Evolutionary conservation across 108 stramenopile genomes (phyloP).

Genomic region (Pseudonitzschia multiseries): DNA sequence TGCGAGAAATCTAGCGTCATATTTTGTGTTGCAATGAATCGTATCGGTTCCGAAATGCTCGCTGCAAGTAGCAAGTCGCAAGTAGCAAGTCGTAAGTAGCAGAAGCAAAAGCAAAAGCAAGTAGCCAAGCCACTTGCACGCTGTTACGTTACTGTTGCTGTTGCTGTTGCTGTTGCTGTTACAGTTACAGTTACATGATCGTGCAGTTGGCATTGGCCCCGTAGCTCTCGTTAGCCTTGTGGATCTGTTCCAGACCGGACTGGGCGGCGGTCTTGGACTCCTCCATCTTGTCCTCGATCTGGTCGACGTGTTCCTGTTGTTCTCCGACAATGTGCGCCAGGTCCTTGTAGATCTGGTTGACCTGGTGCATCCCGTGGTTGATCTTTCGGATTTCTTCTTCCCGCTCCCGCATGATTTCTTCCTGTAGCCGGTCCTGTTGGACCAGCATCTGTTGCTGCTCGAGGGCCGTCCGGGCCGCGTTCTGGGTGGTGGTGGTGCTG

Average conservation of each 20-base stretch:
- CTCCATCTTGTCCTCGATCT: constrained; percentile 86
- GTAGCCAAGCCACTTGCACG: too few relatives aligned
- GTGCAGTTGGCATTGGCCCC: background rate
- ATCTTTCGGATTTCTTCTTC: constrained; percentile 88
- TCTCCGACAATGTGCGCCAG: constrained; percentile 79
- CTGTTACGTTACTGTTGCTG: too few relatives aligned
- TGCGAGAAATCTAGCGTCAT: too few relatives aligned
- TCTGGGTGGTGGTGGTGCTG: constrained; percentile 10
- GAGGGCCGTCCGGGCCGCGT: constrained; percentile 23
- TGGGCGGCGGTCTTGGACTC: constrained; percentile 70
- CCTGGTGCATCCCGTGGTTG: constrained; percentile 85
- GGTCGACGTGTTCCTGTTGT: constrained; percentile 87
- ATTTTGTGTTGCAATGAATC: too few relatives aligned
- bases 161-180: too few relatives aligned
- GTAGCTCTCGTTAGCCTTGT: constrained; percentile 75
- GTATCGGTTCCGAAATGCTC: too few relatives aligned
- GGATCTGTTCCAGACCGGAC: constrained; percentile 78
- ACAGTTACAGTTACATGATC: background rate
- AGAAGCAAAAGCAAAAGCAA: too few relatives aligned
- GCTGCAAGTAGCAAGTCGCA: too few relatives aligned
- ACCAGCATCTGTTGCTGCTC: constrained; percentile 64
- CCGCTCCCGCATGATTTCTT: constrained; percentile 86
- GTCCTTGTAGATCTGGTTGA: constrained; percentile 93
- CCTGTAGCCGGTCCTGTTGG: constrained; percentile 75
- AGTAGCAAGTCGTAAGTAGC: too few relatives aligned